Conservation (phyloP, 441 rosid species). For the Adansonia gregorii region DNA sequence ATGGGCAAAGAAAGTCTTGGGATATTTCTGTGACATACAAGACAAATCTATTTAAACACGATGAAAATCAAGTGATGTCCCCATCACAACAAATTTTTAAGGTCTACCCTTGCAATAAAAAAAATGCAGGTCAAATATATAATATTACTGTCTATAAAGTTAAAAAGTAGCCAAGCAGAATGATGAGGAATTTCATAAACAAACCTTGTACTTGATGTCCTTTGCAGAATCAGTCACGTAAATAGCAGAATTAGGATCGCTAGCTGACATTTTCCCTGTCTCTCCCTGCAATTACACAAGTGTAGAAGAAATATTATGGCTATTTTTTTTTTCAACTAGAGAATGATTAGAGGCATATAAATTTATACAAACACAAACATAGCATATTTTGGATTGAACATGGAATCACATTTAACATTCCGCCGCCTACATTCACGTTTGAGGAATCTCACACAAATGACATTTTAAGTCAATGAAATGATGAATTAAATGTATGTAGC, state of each 20-base stretch:
- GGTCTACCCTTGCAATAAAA: neutral
- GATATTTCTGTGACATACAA: neutral
- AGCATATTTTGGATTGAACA: slow-evolving; percentile 17
- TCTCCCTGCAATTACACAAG: slow-evolving; percentile 64
- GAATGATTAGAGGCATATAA: neutral
- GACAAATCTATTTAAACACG: neutral
- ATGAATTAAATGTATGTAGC: neutral
- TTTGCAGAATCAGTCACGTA: slow-evolving; percentile 85
- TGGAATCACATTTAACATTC: neutral
- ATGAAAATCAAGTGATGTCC: neutral
- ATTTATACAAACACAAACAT: neutral
- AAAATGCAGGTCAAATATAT: neutral
- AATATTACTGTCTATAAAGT: neutral
- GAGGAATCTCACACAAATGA: neutral
- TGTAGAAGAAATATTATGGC: neutral
- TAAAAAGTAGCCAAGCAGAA: neutral
- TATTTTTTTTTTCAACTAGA: neutral
- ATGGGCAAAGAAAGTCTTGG: neutral
- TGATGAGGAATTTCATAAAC: slow-evolving; percentile 20
- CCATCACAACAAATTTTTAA: neutral
- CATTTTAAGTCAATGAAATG: neutral
- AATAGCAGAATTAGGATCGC: slow-evolving; percentile 92
- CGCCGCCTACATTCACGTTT: neutral
- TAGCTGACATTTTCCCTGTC: slow-evolving; percentile 92
- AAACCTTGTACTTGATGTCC: slow-evolving; percentile 78